Conservation (phyloP, 169 alveolate genomes). For the Plasmodium ovale region DNA sequence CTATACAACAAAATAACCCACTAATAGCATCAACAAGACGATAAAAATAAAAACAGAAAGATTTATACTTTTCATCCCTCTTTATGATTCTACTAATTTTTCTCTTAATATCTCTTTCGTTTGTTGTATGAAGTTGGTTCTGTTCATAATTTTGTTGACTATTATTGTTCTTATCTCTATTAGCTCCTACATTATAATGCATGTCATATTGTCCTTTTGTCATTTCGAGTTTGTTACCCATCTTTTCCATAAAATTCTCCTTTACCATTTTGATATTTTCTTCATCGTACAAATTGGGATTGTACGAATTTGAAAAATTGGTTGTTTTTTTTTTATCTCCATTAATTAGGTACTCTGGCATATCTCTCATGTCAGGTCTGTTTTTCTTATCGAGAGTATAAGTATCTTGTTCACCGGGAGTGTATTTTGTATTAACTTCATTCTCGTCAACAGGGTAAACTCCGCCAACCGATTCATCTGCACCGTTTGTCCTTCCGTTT, state of each 20-base stretch:
- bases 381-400: background rate
- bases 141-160: background rate
- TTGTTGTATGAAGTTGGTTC: background rate
- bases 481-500: background rate
- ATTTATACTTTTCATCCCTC: constrained; percentile 44
- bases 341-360: background rate
- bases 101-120: background rate
- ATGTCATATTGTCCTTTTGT: background rate
- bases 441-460: too few relatives aligned
- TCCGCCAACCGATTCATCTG: background rate
- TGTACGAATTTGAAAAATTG: too few relatives aligned
- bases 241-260: background rate
- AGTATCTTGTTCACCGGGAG: background rate
- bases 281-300: constrained; percentile 11
- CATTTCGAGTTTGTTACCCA: background rate
- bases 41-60: constrained; percentile 45
- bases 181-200: background rate
- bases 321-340: background rate
- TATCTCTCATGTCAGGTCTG: background rate
- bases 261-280: background rate
- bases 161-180: background rate
- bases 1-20: constrained; percentile 63
- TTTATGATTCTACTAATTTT: constrained; percentile 27
- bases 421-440: background rate
- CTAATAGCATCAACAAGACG: constrained; percentile 67